Conservation (phyloP, 2,329 filamentous ascomycete genomes). For the Exophiala alcalophila region DNA sequence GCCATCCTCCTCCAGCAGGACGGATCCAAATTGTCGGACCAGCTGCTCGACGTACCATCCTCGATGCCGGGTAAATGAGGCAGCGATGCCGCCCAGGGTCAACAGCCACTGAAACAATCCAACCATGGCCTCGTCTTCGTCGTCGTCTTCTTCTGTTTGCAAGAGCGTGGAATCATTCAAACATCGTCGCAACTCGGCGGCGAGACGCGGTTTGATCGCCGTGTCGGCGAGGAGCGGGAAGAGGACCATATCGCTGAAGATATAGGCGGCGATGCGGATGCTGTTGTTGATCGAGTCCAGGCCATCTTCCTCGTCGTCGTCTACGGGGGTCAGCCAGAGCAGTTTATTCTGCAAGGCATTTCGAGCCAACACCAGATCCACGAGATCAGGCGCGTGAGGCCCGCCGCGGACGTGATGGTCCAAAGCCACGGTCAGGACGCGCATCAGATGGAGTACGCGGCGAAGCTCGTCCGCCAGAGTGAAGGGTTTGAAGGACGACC, state of each 20-base stretch:
- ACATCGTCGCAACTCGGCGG: conserved; percentile 3
- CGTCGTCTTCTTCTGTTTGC: too few species aligned
- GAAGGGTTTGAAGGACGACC: background rate
- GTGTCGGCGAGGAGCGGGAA: conserved; percentile 6
- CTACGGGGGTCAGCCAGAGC: conserved; percentile 1
- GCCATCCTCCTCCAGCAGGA: background rate
- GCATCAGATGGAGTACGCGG: background rate
- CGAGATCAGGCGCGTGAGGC: background rate
- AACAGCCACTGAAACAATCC: conserved; percentile 4
- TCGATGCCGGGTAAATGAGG: conserved; percentile 4
- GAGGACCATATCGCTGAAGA: conserved; percentile 9
- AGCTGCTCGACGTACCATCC: conserved; percentile 10
- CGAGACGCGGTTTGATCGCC: conserved; percentile 4
- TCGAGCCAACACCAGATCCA: background rate
- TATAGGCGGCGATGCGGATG: conserved; percentile 3
- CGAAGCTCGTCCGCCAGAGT: background rate
- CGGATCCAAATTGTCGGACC: background rate
- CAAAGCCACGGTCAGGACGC: conserved; percentile 2
- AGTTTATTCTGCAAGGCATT: conserved; percentile 7
- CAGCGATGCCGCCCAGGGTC: conserved; percentile 2
- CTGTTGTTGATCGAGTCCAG: background rate
- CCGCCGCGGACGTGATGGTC: conserved; percentile 5
- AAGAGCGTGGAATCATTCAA: background rate
- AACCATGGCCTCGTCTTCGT: background rate
- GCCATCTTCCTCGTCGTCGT: background rate